A percentile compares a stretch with the other conserved stretches of the same genome.
Evolutionary conservation across 2,329 filamentous ascomycete species (phyloP).

Genomic region (Seiridium unicorne): DNA sequence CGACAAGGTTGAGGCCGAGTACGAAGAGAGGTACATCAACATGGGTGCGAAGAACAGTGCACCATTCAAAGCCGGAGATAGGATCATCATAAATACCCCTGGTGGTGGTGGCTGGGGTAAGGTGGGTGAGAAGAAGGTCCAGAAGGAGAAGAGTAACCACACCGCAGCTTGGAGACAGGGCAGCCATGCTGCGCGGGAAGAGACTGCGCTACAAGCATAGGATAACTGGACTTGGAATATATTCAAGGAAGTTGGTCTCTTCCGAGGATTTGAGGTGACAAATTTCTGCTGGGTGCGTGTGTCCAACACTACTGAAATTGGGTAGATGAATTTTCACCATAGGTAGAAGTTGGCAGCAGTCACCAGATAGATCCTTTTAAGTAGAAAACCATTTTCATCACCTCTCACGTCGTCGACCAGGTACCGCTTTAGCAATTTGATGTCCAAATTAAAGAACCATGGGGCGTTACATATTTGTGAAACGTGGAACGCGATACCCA

Average conservation of each 20-base stretch:
- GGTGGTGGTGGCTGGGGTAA: slow-evolving; percentile 77
- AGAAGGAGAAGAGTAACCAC: slow-evolving; percentile 51
- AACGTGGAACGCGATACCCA: not conserved
- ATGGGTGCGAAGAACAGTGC: slow-evolving; percentile 79
- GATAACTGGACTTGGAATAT: not conserved
- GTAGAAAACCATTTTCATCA: not conserved
- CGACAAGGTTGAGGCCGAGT: slow-evolving; percentile 36
- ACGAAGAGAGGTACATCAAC: slow-evolving; percentile 65
- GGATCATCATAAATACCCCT: slow-evolving; percentile 75
- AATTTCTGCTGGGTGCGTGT: too few relatives aligned
- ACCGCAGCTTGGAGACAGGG: slow-evolving; percentile 54
- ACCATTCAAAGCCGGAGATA: slow-evolving; percentile 71
- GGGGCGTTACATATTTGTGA: not conserved
- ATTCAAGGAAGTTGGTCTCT: not conserved
- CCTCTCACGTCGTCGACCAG: not conserved
- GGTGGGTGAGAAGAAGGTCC: slow-evolving; percentile 55
- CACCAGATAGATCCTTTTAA: too few relatives aligned
- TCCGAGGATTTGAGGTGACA: not conserved
- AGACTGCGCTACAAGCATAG: slow-evolving; percentile 53
- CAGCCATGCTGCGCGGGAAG: slow-evolving; percentile 55
- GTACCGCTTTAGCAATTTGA: too few relatives aligned
- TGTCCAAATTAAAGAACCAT: not conserved
- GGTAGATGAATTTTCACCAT: too few relatives aligned
- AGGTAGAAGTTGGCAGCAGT: too few relatives aligned
- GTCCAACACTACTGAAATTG: too few relatives aligned